Evolutionary conservation across 495 filamentous ascomycete genomes (phyloP).

Genomic region (Talaromyces liani): DNA sequence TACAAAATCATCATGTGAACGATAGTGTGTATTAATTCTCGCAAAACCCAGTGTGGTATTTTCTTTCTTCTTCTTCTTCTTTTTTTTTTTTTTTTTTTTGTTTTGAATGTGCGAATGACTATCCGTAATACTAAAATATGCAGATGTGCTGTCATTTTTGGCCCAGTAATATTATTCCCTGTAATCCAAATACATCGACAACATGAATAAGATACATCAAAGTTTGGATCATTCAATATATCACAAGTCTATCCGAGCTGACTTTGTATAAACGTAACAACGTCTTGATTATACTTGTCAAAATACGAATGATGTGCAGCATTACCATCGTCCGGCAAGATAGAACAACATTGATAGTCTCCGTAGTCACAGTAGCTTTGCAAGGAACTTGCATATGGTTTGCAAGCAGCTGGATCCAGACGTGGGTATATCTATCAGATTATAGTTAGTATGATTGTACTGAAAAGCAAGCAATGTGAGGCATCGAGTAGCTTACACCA

Average conservation of each 20-base stretch:
- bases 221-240: no score
- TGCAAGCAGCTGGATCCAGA: constrained; percentile 17
- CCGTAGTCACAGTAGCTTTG: constrained; percentile 20
- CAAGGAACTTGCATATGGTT: constrained; percentile 12
- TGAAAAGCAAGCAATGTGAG: not conserved
- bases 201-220: not conserved
- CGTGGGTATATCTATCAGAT: constrained; percentile 16
- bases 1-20: not conserved
- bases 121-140: no score
- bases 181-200: not conserved
- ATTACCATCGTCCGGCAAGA: constrained; percentile 11
- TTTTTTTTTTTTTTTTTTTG: no score
- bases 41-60: no score
- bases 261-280: constrained; percentile 18
- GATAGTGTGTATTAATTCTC: no score
- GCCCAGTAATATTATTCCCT: not conserved
- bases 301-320: constrained; percentile 16
- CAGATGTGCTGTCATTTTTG: no score
- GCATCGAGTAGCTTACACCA: constrained; percentile 14
- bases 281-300: constrained; percentile 16
- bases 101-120: no score
- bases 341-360: constrained; percentile 17
- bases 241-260: not conserved
- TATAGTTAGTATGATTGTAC: not conserved
- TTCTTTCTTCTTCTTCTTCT: no score